Evolutionary conservation across 495 filamentous ascomycete genomes (phyloP), one percentile per base, ranked within the genome.

Genomic region (Daldinia decipiens): DNA sequence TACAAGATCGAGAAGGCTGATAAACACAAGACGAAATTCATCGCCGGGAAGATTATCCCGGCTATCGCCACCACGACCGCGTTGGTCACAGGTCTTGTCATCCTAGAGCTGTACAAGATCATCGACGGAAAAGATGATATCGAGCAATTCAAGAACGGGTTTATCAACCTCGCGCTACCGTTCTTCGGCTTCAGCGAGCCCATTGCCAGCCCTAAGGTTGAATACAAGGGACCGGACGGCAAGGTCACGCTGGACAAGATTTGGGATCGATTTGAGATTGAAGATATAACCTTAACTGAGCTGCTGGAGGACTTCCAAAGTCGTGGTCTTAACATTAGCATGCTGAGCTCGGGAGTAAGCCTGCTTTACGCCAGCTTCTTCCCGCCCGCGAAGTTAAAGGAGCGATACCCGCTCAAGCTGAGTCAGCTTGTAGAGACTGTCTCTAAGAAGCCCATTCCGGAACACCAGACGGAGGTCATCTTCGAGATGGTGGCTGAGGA

Each of bases 131-230:
- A 99, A 83, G 86, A 83, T 15, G 92, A 98, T 70, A 91, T 98
- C 71, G 95, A 97, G 79, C 92, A 98, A 74, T 99, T 95, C 87
- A 98, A 98, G 87, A 99, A 99, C 80, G 96, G 96, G 26, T 99
- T 99, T 78, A 82, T 98, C 78, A 99, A 99, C 83, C 84, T 99
- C 63, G 96, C 96, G 5, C 86, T 99, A 53, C 95, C 95, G 7
- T 98, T 98, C 86, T 94, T 98, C 67, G 95, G 94, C 19, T 99
- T 98, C 87, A 96, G 93, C 79, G 95, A 99, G 80, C 95, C 95
- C 11, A 93, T 99, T 72, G 87, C 88, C 19, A 96, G 92, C 70
- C 93, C 93, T 19, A 98, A 98, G 84, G 93, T 93, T 71, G 92
- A 87, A 75, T 99, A 98, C 80, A 76, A 83, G 74, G 89, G 93